Conservation (phyloP, 2,329 filamentous ascomycete species). For the Pestalotiopsis sp. region DNA sequence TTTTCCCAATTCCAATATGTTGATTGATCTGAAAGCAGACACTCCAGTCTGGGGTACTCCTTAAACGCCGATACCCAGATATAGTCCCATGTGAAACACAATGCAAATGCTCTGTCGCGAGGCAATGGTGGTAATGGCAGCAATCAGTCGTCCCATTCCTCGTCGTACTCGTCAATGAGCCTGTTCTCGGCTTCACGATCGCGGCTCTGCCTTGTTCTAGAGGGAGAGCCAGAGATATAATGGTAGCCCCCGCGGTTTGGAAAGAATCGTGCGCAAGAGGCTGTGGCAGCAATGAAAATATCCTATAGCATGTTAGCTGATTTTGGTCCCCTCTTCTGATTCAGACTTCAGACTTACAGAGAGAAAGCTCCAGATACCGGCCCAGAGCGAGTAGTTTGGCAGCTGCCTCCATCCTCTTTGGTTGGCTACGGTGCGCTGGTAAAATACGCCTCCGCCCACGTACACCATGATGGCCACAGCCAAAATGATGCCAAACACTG, state of each 20-base stretch:
- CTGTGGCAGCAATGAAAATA: slow-evolving; percentile 67
- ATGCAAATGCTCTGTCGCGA: not conserved
- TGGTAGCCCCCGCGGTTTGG: slow-evolving; percentile 69
- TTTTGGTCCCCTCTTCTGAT: slow-evolving; percentile 8
- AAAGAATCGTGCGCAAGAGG: slow-evolving; percentile 68
- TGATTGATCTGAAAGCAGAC: not conserved
- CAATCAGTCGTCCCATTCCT: slow-evolving; percentile 86
- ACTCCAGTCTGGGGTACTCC: not conserved
- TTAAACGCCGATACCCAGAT: not conserved
- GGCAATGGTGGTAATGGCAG: not conserved
- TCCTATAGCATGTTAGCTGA: slow-evolving; percentile 43
- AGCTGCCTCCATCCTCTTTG: slow-evolving; percentile 93
- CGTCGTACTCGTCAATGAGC: slow-evolving; percentile 92
- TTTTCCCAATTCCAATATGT: too few species aligned
- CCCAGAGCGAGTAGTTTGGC: slow-evolving; percentile 93
- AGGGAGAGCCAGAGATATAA: slow-evolving; percentile 58
- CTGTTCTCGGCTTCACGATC: slow-evolving; percentile 83
- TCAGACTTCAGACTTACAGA: slow-evolving; percentile 61
- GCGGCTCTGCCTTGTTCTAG: slow-evolving; percentile 39
- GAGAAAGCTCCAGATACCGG: slow-evolving; percentile 81
- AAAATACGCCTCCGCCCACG: slow-evolving; percentile 88
- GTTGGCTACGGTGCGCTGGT: slow-evolving; percentile 92
- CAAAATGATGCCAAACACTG: slow-evolving; percentile 87
- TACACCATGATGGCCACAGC: slow-evolving; percentile 81
- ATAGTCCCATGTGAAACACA: not conserved